Evolutionary conservation across 2,329 filamentous ascomycete species (phyloP).

Genomic region (Claviceps sorghi): DNA sequence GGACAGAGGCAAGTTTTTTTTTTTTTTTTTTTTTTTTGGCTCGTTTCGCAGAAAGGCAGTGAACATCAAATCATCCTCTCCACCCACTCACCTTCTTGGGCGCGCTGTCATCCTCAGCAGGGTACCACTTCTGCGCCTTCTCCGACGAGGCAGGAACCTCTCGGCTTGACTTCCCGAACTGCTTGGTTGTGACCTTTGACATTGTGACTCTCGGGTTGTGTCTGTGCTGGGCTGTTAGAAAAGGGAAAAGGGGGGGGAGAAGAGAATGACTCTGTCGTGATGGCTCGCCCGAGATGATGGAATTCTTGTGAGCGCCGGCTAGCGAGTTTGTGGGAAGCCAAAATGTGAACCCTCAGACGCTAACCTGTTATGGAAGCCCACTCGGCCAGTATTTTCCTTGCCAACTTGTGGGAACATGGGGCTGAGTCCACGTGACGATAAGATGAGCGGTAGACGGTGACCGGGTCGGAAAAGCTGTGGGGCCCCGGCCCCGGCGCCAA

Average conservation of each 20-base stretch:
- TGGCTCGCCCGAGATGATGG: slow-evolving; percentile 25
- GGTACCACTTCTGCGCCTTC: slow-evolving; percentile 99
- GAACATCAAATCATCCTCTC: slow-evolving; percentile 9
- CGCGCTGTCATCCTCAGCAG: slow-evolving; percentile 77
- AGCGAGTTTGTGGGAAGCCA: slow-evolving; percentile 28
- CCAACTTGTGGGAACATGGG: slow-evolving; percentile 15
- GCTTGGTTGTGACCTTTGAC: slow-evolving; percentile 76
- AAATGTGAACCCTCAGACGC: slow-evolving; percentile 29
- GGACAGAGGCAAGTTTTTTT: background rate
- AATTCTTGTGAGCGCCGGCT: slow-evolving; percentile 27
- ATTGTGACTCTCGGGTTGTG: slow-evolving; percentile 44
- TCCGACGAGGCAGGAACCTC: slow-evolving; percentile 72
- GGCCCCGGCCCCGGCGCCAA: background rate
- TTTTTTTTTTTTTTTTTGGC: too few species aligned
- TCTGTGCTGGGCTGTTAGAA: slow-evolving; percentile 20
- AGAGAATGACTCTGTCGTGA: slow-evolving; percentile 13
- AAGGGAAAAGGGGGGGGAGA: slow-evolving; percentile 22
- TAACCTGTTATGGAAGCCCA: slow-evolving; percentile 17
- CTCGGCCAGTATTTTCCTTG: slow-evolving; percentile 7
- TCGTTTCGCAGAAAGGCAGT: slow-evolving; percentile 5
- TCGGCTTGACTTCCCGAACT: slow-evolving; percentile 94
- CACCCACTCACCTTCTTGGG: slow-evolving; percentile 78
- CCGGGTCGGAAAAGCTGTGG: background rate
- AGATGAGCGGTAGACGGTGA: slow-evolving; percentile 12
- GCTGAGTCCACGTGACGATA: slow-evolving; percentile 24